Evolutionary conservation across 1,284 basidiomycete species (phyloP), one percentile per base, ranked within the genome.

Genomic region (Cutaneotrichosporon cutaneum): DNA sequence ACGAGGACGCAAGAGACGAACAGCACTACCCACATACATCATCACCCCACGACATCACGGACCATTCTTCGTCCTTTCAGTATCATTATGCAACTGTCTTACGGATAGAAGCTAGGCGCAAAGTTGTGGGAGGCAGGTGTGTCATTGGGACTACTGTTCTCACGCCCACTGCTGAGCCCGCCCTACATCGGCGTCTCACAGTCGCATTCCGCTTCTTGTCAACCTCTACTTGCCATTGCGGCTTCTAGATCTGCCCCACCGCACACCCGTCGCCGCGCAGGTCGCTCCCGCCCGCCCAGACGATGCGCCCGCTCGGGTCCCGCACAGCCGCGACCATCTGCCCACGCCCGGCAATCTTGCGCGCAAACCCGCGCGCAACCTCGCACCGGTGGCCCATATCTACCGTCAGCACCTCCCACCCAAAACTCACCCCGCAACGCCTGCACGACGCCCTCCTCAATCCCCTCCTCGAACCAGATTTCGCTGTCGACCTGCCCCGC

Each of bases 281-380:
- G 77, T 97, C 94, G 14, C 89, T 90, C 13, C 92, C 91, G 48
- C 90, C 89, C 10, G 88, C 91, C 93, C 93, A 96, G 2, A 93
- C 88, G 26, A 82, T 82, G 70, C 79, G 82, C 0, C 77, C 80
- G 9, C 89, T 88, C 32, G 85, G 79, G 77, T 91, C 86, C 7
- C 82, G 77, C 26, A 92, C 81, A 71, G 85, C 88, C 77, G 93
- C 90, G 68, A 95, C 94, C 59, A 94, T 81, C 80, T 95, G 79
- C 5, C 95, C 95, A n/a, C 91, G 84, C n/a, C 95, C 95, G 72
- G 95, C 85, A 81, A 90, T 85, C 4, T 80, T 82, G 60, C 92
- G 83, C 26, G 77, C 79, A 74, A 86, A 87, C 0, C 88, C 90
- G 10, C 72, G 80, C 1, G 88, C 84, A 1, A 82, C 62, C 57